Evolutionary conservation across 1,284 basidiomycete species (phyloP), one percentile per base, ranked within the genome.

Genomic region (Tylopilus sp.): DNA sequence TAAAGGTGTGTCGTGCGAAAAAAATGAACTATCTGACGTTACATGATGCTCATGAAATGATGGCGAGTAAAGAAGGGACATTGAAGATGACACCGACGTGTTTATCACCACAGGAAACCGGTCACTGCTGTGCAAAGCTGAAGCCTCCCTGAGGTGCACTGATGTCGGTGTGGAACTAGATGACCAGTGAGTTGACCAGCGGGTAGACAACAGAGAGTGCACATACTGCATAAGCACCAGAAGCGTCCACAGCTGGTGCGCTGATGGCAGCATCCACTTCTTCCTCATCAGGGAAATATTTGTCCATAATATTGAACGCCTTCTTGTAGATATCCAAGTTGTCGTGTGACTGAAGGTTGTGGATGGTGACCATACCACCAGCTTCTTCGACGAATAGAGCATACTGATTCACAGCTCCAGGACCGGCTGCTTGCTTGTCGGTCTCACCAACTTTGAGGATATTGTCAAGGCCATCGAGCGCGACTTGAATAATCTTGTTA

Each of bases 251-350:
- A 47, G 82, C 82, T 6, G 93, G 84, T 23, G 85, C 85, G 39
- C 75, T 78, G 58, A 92, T 87, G 40, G 83, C 89, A 41, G 88
- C 84, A 63, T 90, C 89, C 18, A 83, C 82, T 42, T 91, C 88
- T 60, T 91, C 88, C 59, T 91, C 89, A 58, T 91, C 88, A 30
- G 89, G 88, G 84, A 92, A 90, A 73, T 89, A 92, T 65, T 90
- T 95, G 74, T 96, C 93, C 93, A 97, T 97, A 69, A 98, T 97
- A 72, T 94, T 96, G 82, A 97, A 99, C 54, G 95, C 96, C 77
- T 99, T 99, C 81, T 97, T 98, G 78, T 99, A 91, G 65, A 99
- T 99, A 65, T 99, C 96, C 71, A 98, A 73, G 74, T 98, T 99
- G 75, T 99, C 96, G 72, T 99, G 97, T 72, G 97, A 94, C 74